phyloP scores from a whole-genome alignment of 495 filamentous ascomycete species.

The Penicillium lagena region DNA sequence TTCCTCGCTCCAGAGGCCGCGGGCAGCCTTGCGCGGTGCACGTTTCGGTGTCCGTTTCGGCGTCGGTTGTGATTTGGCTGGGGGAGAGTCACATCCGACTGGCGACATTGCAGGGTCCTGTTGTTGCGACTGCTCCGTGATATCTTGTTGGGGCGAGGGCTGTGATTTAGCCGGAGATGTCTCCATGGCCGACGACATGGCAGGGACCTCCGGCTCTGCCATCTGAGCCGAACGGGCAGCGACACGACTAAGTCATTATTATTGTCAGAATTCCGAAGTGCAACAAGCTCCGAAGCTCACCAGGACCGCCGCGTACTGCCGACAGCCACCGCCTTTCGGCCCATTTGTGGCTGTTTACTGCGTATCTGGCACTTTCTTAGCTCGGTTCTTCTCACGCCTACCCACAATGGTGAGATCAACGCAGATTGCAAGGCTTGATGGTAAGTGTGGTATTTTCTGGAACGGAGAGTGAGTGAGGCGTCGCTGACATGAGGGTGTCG shows the following conservation, averaged over 20 bases:
- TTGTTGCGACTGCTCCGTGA: no score
- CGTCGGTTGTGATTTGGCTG: slow-evolving; percentile 12
- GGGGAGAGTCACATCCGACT: neutral
- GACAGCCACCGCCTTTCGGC: slow-evolving; percentile 26
- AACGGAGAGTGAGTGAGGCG: neutral
- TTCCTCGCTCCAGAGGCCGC: slow-evolving; percentile 40
- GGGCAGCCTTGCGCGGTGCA: slow-evolving; percentile 10
- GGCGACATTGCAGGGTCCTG: no score
- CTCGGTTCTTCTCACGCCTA: no score
- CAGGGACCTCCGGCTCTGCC: slow-evolving; percentile 10
- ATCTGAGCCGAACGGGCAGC: slow-evolving; percentile 14
- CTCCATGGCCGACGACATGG: slow-evolving; percentile 16
- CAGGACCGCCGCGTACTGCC: slow-evolving; percentile 23
- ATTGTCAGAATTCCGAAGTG: neutral
- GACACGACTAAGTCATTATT: slow-evolving; percentile 15
- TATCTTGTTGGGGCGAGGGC: no score
- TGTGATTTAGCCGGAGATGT: no score
- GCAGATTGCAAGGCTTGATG: slow-evolving; percentile 88
- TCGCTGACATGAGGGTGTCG: slow-evolving; percentile 17
- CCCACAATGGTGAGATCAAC: slow-evolving; percentile 86
- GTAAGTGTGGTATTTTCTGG: slow-evolving; percentile 37
- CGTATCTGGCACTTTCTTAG: neutral
- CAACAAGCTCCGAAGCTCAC: slow-evolving; percentile 5
- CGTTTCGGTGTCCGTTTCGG: slow-evolving; percentile 30
- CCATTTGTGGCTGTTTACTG: slow-evolving; percentile 23